Conservation (phyloP, 2,329 filamentous ascomycete genomes). For the Colletotrichum musae region DNA sequence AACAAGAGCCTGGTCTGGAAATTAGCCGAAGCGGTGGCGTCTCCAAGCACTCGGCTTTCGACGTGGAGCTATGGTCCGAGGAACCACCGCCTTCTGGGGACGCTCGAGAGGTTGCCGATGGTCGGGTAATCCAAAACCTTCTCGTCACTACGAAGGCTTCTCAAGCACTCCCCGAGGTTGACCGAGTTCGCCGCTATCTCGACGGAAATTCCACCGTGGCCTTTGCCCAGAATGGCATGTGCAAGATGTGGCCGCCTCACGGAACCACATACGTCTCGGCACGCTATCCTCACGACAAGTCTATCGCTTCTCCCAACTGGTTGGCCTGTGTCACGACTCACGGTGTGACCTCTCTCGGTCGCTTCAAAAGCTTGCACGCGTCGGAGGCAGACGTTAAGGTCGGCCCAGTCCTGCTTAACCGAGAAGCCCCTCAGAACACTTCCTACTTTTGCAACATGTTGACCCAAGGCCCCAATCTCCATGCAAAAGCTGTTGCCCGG, state of each 20-base stretch:
- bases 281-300: slow-evolving; percentile 53
- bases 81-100: slow-evolving; percentile 53
- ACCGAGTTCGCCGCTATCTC: slow-evolving; percentile 72
- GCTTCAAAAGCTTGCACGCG: slow-evolving; percentile 68
- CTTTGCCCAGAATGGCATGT: slow-evolving; percentile 92
- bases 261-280: slow-evolving; percentile 59
- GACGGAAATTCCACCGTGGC: slow-evolving; percentile 79
- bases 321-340: slow-evolving; percentile 76
- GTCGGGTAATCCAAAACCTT: slow-evolving; percentile 74
- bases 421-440: slow-evolving; percentile 28
- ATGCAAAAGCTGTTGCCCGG: slow-evolving; percentile 55
- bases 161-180: slow-evolving; percentile 73
- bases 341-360: slow-evolving; percentile 65
- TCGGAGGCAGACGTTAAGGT: slow-evolving; percentile 64
- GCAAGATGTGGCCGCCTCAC: slow-evolving; percentile 70
- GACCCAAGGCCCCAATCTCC: slow-evolving; percentile 58
- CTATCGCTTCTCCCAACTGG: slow-evolving; percentile 72
- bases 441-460: slow-evolving; percentile 61
- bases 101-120: slow-evolving; percentile 57
- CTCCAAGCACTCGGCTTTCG: slow-evolving; percentile 56
- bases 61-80: slow-evolving; percentile 70
- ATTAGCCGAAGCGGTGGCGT: slow-evolving; percentile 54
- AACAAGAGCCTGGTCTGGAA: slow-evolving; percentile 58
- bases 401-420: slow-evolving; percentile 60
- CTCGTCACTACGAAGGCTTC: slow-evolving; percentile 85